phyloP scores from a whole-genome alignment of 805 yeast species.

The Candida berthetii region DNA sequence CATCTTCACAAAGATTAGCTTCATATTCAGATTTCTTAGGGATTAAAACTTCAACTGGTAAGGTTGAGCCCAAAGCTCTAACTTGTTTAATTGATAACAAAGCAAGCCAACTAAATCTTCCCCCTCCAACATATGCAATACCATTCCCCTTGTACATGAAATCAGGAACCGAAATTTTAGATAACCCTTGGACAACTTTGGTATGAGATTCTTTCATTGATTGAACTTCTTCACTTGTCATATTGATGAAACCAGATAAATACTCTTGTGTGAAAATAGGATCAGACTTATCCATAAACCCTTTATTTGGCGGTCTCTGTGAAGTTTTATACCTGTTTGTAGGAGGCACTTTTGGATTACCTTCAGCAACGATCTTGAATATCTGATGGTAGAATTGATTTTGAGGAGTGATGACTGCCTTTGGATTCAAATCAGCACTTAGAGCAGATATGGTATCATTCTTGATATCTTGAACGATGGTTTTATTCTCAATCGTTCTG shows the following conservation, averaged over 20 bases:
- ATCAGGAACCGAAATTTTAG: not conserved
- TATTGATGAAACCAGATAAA: not conserved
- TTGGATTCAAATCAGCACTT: not conserved
- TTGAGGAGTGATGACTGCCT: not conserved
- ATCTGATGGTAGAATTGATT: not conserved
- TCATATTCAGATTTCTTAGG: constrained; percentile 63
- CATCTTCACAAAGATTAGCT: constrained; percentile 51
- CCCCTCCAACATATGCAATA: constrained; percentile 73
- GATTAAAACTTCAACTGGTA: constrained; percentile 72
- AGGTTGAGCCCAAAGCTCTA: constrained; percentile 48
- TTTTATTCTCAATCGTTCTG: not conserved
- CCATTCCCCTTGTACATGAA: constrained; percentile 31
- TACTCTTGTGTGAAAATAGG: not conserved
- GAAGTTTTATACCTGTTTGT: not conserved
- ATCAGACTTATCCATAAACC: not conserved
- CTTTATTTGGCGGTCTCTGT: not conserved
- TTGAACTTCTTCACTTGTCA: not conserved
- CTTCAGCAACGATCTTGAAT: not conserved
- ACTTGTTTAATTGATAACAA: constrained; percentile 56
- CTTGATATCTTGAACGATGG: not conserved
- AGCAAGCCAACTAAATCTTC: constrained; percentile 66
- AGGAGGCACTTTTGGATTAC: not conserved
- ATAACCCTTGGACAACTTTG: not conserved
- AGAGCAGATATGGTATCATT: not conserved
- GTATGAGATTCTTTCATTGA: not conserved